A percentile compares a stretch with the other conserved stretches of the same genome.
Conservation (phyloP, 2,329 filamentous ascomycete species). For the Botrytis cinerea region DNA sequence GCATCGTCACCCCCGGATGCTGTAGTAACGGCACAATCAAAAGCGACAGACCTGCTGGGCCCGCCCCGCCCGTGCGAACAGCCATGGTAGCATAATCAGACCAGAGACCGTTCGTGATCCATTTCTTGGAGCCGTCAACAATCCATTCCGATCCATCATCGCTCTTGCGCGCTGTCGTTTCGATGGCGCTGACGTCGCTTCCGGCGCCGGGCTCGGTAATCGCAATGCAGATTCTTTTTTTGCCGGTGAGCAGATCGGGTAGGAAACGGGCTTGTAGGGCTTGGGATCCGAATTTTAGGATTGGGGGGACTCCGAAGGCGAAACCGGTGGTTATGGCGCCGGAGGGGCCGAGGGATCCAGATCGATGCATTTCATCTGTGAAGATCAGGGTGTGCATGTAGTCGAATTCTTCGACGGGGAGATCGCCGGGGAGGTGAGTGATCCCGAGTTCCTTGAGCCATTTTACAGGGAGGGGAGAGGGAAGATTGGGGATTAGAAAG, state of each 20-base stretch:
- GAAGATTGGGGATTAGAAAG: slow-evolving; percentile 71
- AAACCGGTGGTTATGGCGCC: background rate
- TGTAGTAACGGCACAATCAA: background rate
- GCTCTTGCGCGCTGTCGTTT: background rate
- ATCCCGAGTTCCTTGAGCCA: slow-evolving; percentile 69
- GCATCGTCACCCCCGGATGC: background rate
- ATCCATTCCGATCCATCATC: slow-evolving; percentile 61
- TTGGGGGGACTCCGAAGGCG: background rate
- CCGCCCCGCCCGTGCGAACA: slow-evolving; percentile 64
- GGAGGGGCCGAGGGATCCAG: slow-evolving; percentile 61
- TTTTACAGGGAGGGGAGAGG: slow-evolving; percentile 66
- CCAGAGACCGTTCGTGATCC: slow-evolving; percentile 74
- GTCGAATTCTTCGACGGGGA: slow-evolving; percentile 74
- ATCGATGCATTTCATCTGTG: slow-evolving; percentile 66
- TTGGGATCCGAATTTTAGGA: background rate
- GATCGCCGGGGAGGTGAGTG: slow-evolving; percentile 62
- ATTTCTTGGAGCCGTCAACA: slow-evolving; percentile 74
- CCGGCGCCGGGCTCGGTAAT: background rate
- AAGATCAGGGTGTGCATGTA: slow-evolving; percentile 72
- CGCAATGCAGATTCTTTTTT: background rate
- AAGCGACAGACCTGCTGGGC: slow-evolving; percentile 39
- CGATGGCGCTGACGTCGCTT: background rate
- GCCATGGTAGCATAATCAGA: slow-evolving; percentile 66
- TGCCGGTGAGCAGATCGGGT: background rate
- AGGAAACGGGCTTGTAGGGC: background rate